Evolutionary conservation across 257 asterid species (phyloP).

Genomic region (Cynanchum wilfordii): DNA sequence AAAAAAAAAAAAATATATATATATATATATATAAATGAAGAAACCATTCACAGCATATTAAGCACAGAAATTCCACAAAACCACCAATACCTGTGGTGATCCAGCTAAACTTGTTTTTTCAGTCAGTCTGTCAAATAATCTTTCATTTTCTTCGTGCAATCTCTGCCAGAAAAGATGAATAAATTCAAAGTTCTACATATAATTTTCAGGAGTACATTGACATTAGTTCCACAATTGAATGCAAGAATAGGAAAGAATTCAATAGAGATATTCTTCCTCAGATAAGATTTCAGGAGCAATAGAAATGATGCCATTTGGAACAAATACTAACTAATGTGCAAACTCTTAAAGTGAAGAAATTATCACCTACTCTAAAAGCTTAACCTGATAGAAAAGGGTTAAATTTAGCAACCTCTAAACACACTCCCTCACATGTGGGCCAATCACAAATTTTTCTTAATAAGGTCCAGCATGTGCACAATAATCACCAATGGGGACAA

Average conservation of each 20-base stretch:
- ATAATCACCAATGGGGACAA: no score
- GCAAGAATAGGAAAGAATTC: not conserved
- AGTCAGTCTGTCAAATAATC: constrained; percentile 85
- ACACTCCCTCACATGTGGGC: no score
- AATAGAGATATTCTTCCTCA: not conserved
- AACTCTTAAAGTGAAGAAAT: not conserved
- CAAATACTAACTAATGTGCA: not conserved
- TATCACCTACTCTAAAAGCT: no score
- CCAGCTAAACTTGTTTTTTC: constrained; percentile 78
- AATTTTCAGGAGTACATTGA: not conserved
- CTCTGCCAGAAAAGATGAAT: constrained; percentile 40
- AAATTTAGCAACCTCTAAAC: no score
- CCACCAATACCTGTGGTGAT: constrained; percentile 63
- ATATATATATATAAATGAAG: no score
- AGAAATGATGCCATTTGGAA: not conserved
- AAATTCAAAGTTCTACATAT: not conserved
- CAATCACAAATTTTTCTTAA: no score
- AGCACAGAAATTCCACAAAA: not conserved
- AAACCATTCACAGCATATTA: not conserved
- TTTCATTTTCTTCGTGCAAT: constrained; percentile 97
- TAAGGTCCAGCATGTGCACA: no score
- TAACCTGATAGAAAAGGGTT: no score
- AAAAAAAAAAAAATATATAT: no score
- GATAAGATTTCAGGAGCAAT: not conserved
- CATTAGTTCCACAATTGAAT: not conserved